Evolutionary conservation across 768 basidiomycete genomes (phyloP).

Genomic region (Termitomyces sp.): DNA sequence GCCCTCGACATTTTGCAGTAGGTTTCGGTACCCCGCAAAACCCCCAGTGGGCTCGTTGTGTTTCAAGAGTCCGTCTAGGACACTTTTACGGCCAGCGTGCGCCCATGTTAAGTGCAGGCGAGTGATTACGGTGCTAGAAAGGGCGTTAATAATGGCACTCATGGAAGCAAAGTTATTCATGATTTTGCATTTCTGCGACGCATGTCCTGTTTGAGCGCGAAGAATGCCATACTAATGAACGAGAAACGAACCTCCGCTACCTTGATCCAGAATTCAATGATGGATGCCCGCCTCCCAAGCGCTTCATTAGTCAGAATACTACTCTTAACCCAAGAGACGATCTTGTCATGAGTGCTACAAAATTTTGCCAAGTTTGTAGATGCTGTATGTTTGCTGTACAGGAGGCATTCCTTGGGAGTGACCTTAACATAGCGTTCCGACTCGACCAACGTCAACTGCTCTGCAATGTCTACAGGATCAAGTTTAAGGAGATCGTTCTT

Average conservation of each 20-base stretch:
- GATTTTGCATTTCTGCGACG: constrained; percentile 50
- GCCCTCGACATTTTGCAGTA: constrained; percentile 41
- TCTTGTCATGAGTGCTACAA: constrained; percentile 53
- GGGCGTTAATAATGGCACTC: constrained; percentile 58
- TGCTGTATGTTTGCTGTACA: constrained; percentile 40
- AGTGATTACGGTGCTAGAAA: constrained; percentile 53
- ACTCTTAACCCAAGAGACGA: constrained; percentile 61
- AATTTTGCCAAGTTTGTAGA: constrained; percentile 45
- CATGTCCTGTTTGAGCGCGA: not conserved
- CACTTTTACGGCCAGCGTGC: constrained; percentile 47
- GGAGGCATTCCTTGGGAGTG: constrained; percentile 67
- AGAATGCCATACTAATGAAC: not conserved
- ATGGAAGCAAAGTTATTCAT: constrained; percentile 65
- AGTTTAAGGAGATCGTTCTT: constrained; percentile 60
- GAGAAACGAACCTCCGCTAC: constrained; percentile 56
- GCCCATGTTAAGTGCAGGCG: constrained; percentile 62
- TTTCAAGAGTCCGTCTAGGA: constrained; percentile 45
- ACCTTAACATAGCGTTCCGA: constrained; percentile 64
- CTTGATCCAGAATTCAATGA: constrained; percentile 69
- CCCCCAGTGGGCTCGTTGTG: constrained; percentile 56
- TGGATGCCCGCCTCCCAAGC: constrained; percentile 48
- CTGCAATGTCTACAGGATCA: constrained; percentile 65
- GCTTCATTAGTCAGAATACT: constrained; percentile 51
- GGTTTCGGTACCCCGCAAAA: constrained; percentile 48
- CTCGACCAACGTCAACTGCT: constrained; percentile 79